These are phyloP conservation scores for Aspergillus arachidicola DNA, from an alignment of 2,329 filamentous ascomycete genomes.

Conservation along the genomic window DNA sequence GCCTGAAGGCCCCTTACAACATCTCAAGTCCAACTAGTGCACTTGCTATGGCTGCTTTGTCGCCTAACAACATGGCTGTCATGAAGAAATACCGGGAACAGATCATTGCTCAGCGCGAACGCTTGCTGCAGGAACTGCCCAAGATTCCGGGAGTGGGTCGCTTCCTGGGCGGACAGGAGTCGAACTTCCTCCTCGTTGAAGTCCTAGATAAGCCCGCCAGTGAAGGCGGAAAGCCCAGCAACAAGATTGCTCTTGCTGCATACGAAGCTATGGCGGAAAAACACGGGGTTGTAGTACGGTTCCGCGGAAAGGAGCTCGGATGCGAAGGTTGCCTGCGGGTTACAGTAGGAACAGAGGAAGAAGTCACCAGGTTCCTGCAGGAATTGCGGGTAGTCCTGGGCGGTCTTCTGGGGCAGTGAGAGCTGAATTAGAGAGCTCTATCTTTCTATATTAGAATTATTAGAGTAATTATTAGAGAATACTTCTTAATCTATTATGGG, in stretches of 20 bases:
- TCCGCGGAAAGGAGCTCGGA: slow-evolving; percentile 88
- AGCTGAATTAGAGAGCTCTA: too few relatives aligned
- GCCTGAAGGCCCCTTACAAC: slow-evolving; percentile 94
- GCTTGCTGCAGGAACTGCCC: slow-evolving; percentile 73
- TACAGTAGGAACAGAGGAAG: slow-evolving; percentile 85
- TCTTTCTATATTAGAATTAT: too few relatives aligned
- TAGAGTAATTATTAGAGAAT: too few relatives aligned
- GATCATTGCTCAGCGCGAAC: slow-evolving; percentile 75
- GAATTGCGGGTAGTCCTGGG: slow-evolving; percentile 62
- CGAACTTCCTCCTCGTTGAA: slow-evolving; percentile 91
- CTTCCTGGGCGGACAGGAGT: slow-evolving; percentile 75
- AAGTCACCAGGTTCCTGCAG: slow-evolving; percentile 76
- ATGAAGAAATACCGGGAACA: slow-evolving; percentile 73
- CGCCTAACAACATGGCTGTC: slow-evolving; percentile 65
- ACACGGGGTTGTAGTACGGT: slow-evolving; percentile 87
- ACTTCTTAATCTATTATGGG: too few relatives aligned
- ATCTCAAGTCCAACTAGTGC: slow-evolving; percentile 84
- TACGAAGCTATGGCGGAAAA: slow-evolving; percentile 85
- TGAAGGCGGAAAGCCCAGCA: slow-evolving; percentile 72
- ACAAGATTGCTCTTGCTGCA: slow-evolving; percentile 72
- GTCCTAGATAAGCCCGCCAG: slow-evolving; percentile 66
- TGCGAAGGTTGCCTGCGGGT: slow-evolving; percentile 88
- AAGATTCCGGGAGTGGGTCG: slow-evolving; percentile 75
- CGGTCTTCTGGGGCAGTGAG: slow-evolving; percentile 45
- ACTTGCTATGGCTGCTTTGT: slow-evolving; percentile 74